phyloP scores from a whole-genome alignment of 2,329 filamentous ascomycete species.

The Leptographium wingfieldii region DNA sequence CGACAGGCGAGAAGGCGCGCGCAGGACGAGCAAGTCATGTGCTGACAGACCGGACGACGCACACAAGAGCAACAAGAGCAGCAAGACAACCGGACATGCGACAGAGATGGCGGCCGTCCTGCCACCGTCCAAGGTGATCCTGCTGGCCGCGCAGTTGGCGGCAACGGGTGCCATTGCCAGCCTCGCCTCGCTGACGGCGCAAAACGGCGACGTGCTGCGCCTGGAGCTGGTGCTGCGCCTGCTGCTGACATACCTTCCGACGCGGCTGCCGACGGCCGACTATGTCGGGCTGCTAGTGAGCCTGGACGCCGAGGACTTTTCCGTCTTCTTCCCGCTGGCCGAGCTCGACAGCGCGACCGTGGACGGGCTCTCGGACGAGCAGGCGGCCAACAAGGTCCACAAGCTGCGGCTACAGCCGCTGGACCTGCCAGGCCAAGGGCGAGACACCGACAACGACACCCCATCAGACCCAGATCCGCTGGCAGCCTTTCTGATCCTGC shows the following conservation, averaged over 20 bases:
- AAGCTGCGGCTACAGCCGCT: conserved; percentile 51
- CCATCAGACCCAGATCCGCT: conserved; percentile 19
- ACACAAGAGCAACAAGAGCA: neutral
- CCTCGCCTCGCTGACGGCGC: conserved; percentile 46
- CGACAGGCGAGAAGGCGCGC: no score
- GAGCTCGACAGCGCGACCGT: conserved; percentile 44
- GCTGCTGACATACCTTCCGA: conserved; percentile 65
- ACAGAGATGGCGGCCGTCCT: conserved; percentile 18
- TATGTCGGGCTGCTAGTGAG: conserved; percentile 51
- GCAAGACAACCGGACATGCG: neutral
- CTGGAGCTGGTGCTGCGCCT: conserved; percentile 57
- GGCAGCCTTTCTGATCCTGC: conserved; percentile 49
- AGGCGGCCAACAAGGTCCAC: conserved; percentile 49
- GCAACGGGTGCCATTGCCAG: conserved; percentile 51
- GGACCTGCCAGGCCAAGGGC: conserved; percentile 27
- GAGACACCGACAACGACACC: conserved; percentile 1
- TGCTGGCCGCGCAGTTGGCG: conserved; percentile 61
- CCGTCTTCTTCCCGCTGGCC: conserved; percentile 16
- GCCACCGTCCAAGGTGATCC: conserved; percentile 54
- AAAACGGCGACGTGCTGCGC: conserved; percentile 44
- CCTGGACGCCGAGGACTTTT: conserved; percentile 32
- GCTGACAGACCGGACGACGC: neutral
- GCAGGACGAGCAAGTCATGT: no score
- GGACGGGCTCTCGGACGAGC: conserved; percentile 44
- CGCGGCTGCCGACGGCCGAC: conserved; percentile 48